These are phyloP conservation scores for Fibroporia radiculosa DNA, from an alignment of 768 basidiomycete species.

Conservation along the genomic window DNA sequence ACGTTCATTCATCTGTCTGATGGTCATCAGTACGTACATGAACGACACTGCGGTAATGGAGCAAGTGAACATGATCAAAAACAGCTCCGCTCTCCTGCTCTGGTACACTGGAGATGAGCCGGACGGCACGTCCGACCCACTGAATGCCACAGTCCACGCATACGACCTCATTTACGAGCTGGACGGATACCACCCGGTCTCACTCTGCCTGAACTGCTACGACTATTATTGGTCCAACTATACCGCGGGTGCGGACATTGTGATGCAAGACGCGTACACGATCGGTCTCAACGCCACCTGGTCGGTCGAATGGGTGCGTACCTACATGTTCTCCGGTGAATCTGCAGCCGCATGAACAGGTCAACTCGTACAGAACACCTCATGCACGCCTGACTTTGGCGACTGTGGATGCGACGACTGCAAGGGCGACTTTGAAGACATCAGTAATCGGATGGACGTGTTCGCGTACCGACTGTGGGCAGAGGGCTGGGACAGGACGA, in stretches of 20 bases:
- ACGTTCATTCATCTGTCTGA: background rate
- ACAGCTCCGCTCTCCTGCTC: slow-evolving; percentile 57
- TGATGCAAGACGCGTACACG: slow-evolving; percentile 61
- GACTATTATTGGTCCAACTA: slow-evolving; percentile 56
- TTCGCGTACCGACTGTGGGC: slow-evolving; percentile 51
- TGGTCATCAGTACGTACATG: slow-evolving; percentile 44
- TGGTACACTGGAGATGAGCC: slow-evolving; percentile 76
- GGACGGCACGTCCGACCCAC: slow-evolving; percentile 61
- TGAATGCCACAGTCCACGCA: slow-evolving; percentile 44
- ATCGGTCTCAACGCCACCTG: slow-evolving; percentile 54
- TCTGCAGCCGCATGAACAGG: background rate
- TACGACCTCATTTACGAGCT: slow-evolving; percentile 40
- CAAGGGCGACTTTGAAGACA: slow-evolving; percentile 58
- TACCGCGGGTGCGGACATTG: slow-evolving; percentile 57
- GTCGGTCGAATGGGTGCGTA: slow-evolving; percentile 43
- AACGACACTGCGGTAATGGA: slow-evolving; percentile 53
- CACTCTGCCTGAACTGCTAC: slow-evolving; percentile 47
- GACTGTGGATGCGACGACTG: slow-evolving; percentile 74
- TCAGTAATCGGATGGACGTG: slow-evolving; percentile 58
- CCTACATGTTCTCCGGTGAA: background rate
- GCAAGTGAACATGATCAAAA: slow-evolving; percentile 63
- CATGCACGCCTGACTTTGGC: slow-evolving; percentile 58
- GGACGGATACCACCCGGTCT: slow-evolving; percentile 54
- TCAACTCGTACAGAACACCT: slow-evolving; percentile 26
- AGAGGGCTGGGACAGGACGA: slow-evolving; percentile 61